A percentile compares a stretch with the other conserved stretches of the same genome.
phyloP scores from a whole-genome alignment of 2,329 filamentous ascomycete genomes.

The Dichotomopilus funicola region DNA sequence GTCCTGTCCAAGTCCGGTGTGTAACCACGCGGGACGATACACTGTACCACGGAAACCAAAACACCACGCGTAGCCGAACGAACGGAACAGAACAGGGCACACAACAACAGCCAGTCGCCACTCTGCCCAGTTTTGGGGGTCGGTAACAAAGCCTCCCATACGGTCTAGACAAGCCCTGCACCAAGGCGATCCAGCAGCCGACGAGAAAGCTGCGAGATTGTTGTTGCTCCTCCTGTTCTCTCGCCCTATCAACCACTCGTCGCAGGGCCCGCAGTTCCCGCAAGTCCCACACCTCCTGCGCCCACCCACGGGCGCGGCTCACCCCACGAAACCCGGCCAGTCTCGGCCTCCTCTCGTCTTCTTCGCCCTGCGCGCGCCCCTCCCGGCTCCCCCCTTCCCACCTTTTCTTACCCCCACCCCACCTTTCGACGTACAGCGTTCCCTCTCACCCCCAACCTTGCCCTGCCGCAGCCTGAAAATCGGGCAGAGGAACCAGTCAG shows the following conservation, averaged over 20 bases:
- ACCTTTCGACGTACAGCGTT: not conserved
- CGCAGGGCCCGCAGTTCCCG: constrained; percentile 32
- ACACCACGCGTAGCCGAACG: constrained; percentile 19
- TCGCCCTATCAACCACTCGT: constrained; percentile 18
- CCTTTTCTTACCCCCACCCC: constrained; percentile 12
- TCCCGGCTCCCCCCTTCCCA: not conserved
- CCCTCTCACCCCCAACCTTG: constrained; percentile 25
- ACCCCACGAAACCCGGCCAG: constrained; percentile 11
- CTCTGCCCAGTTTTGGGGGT: not conserved
- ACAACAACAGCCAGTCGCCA: constrained; percentile 1
- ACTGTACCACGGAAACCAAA: constrained; percentile 16
- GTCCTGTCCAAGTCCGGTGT: constrained; percentile 9
- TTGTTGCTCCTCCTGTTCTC: not conserved
- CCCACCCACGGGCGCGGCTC: constrained; percentile 12
- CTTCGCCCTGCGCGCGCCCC: constrained; percentile 11
- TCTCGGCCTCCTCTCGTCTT: constrained; percentile 18
- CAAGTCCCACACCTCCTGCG: constrained; percentile 27
- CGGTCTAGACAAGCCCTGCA: constrained; percentile 8
- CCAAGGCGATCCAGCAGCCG: constrained; percentile 28
- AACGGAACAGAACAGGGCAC: constrained; percentile 16
- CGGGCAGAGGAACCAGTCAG: constrained; percentile 33
- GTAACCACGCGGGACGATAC: constrained; percentile 22
- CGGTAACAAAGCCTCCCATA: constrained; percentile 3
- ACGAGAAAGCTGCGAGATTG: constrained; percentile 4
- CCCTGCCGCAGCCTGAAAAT: constrained; percentile 43